Conservation (phyloP, 148 eudicot genomes). For the Euryodendron excelsum region DNA sequence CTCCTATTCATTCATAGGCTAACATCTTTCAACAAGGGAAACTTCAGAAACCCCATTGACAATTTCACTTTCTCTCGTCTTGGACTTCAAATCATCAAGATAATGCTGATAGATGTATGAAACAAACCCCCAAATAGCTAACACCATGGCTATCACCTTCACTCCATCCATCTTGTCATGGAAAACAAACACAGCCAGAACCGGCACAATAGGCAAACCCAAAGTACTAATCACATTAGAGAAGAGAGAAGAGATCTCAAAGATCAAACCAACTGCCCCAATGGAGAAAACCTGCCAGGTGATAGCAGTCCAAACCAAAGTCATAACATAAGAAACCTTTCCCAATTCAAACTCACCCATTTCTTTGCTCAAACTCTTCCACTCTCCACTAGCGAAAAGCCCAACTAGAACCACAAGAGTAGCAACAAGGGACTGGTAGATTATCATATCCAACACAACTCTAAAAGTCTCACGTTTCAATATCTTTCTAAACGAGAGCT, state of each 20-base stretch:
- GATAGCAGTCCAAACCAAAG: slow-evolving; percentile 49
- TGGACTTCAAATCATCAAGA: slow-evolving; percentile 29
- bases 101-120: slow-evolving; percentile 62
- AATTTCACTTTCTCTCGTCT: neutral
- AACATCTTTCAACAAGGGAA: neutral
- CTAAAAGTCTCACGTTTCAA: slow-evolving; percentile 24
- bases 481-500: slow-evolving; percentile 46
- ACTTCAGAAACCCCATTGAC: slow-evolving; percentile 6
- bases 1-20: neutral
- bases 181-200: no score
- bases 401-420: slow-evolving; percentile 32
- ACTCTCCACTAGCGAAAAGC: slow-evolving; percentile 60
- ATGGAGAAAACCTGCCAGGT: slow-evolving; percentile 45
- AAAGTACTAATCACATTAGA: slow-evolving; percentile 57
- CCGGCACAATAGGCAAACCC: no score
- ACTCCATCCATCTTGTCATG: slow-evolving; percentile 57
- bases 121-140: slow-evolving; percentile 68
- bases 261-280: slow-evolving; percentile 49
- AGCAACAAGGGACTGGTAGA: slow-evolving; percentile 35
- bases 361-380: slow-evolving; percentile 42
- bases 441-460: slow-evolving; percentile 32
- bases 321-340: slow-evolving; percentile 49
- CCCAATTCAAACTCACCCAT: slow-evolving; percentile 45
- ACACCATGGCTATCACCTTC: slow-evolving; percentile 48
- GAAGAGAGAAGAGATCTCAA: slow-evolving; percentile 59